Conservation (phyloP, 208 protist genomes). For the Sergeia podlipaevii region DNA sequence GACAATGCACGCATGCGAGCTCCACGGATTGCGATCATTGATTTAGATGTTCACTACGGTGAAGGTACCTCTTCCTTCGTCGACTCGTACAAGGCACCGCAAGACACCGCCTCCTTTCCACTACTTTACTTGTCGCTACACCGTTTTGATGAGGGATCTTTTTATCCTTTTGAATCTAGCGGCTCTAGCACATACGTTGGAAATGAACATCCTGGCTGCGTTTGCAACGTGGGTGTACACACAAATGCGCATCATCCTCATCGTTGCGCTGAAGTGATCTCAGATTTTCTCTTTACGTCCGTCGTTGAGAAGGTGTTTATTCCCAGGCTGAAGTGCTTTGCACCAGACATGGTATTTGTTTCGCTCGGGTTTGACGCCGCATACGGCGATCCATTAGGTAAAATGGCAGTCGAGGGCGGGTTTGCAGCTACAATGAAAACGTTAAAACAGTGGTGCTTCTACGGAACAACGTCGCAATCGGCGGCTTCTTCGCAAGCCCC, state of each 20-base stretch:
- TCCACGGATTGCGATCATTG: constrained; percentile 72
- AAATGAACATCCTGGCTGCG: constrained; percentile 18
- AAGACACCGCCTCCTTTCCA: constrained; percentile 10
- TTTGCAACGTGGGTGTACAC: constrained; percentile 80
- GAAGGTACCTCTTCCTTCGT: constrained; percentile 92
- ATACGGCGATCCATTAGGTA: constrained; percentile 85
- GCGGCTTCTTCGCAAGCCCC: not conserved
- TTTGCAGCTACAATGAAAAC: constrained; percentile 42
- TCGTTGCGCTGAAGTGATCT: constrained; percentile 60
- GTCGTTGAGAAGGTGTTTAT: constrained; percentile 67
- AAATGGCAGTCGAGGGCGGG: constrained; percentile 78
- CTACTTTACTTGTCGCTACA: constrained; percentile 87
- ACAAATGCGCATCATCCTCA: constrained; percentile 40
- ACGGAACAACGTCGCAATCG: not conserved
- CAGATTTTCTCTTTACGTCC: constrained; percentile 58
- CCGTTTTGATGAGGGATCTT: constrained; percentile 56
- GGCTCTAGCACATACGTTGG: constrained; percentile 32
- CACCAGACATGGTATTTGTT: constrained; percentile 77
- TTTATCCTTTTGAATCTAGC: constrained; percentile 55
- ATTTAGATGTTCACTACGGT: constrained; percentile 93
- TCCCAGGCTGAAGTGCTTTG: constrained; percentile 62
- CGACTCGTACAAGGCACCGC: constrained; percentile 6
- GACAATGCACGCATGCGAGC: not conserved
- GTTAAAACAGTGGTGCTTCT: constrained; percentile 55
- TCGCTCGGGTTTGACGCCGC: constrained; percentile 92